Conservation (phyloP, 2,329 filamentous ascomycete genomes). For the Fusarium robinianum region DNA sequence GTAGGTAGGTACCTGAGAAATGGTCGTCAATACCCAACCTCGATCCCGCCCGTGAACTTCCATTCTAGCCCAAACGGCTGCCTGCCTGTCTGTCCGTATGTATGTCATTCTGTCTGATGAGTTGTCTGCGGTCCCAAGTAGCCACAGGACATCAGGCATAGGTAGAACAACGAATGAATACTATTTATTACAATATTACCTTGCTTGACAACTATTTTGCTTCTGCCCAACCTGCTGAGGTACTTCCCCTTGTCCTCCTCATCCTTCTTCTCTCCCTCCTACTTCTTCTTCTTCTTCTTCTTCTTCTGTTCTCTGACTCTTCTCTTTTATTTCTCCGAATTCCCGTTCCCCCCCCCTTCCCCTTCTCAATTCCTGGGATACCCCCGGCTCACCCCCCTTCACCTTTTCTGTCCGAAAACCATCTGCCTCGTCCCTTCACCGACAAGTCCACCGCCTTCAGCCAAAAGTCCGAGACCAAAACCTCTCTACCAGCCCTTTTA, state of each 20-base stretch:
- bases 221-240: too few species aligned
- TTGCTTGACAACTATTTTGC: too few species aligned
- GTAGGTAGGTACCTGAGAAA: slow-evolving; percentile 31
- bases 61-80: too few species aligned
- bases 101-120: too few species aligned
- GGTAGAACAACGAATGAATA: too few species aligned
- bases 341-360: slow-evolving; percentile 12
- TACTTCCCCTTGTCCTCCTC: neutral
- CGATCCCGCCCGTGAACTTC: too few species aligned
- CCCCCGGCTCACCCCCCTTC: slow-evolving; percentile 23
- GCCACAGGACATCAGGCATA: too few species aligned
- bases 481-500: slow-evolving; percentile 17
- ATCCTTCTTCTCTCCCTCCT: neutral
- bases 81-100: too few species aligned
- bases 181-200: too few species aligned
- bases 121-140: too few species aligned
- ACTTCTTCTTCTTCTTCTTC: neutral
- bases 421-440: slow-evolving; percentile 11
- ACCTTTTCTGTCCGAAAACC: too few species aligned
- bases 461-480: slow-evolving; percentile 10
- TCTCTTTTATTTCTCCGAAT: slow-evolving; percentile 15
- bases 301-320: slow-evolving; percentile 1
- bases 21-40: slow-evolving; percentile 15
- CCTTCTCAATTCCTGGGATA: neutral
- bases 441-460: slow-evolving; percentile 32